A percentile compares a stretch with the other conserved stretches of the same genome.
Conservation (phyloP, 305 asterid species). For the Solanum aculeatissimum region DNA sequence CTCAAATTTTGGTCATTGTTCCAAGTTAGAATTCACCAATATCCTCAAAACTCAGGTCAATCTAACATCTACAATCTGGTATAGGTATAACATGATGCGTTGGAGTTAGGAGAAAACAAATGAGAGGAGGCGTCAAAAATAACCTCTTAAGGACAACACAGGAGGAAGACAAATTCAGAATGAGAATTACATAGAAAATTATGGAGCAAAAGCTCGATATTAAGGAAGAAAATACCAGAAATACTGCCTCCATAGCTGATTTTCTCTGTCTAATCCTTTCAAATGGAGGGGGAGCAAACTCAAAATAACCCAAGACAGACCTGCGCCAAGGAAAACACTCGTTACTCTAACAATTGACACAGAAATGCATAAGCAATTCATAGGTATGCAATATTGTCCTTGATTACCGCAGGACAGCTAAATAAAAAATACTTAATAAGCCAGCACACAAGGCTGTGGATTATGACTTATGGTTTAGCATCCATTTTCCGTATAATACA, state of each 20-base stretch:
- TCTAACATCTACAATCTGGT: not conserved
- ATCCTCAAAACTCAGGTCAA: not conserved
- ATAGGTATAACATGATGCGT: not conserved
- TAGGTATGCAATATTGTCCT: not conserved
- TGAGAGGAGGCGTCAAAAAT: not conserved
- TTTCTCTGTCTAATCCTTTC: constrained; percentile 40
- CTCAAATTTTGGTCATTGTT: not conserved
- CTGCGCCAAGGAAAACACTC: constrained; percentile 29
- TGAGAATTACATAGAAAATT: not conserved
- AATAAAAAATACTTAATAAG: not conserved
- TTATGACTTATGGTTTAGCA: not conserved
- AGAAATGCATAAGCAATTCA: not conserved
- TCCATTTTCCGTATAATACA: not conserved
- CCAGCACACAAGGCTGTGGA: not conserved
- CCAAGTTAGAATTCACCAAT: not conserved
- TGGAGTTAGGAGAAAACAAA: not conserved
- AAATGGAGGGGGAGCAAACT: constrained; percentile 82
- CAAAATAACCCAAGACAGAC: constrained; percentile 53
- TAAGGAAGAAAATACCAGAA: constrained; percentile 27
- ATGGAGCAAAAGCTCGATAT: not conserved
- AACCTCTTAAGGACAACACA: not conserved
- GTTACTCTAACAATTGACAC: not conserved
- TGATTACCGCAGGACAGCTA: not conserved
- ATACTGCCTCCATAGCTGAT: constrained; percentile 23
- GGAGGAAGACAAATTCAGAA: not conserved